Percentiles rank a stretch among this genome's conserved stretches.
Conservation (phyloP, 163 green algal genomes). For the Chlorella variabilis region DNA sequence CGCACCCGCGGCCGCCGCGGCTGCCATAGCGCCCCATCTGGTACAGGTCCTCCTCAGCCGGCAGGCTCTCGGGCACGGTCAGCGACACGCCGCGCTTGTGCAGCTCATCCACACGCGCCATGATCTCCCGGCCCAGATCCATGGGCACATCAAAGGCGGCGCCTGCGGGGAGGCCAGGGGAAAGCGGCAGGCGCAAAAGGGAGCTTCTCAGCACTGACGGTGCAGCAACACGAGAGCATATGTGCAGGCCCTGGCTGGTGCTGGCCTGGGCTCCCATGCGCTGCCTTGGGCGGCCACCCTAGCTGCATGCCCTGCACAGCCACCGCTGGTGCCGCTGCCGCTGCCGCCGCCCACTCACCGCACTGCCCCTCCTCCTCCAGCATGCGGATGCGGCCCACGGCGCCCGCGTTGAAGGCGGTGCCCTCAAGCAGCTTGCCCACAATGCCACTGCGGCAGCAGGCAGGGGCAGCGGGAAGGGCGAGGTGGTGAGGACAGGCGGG, state of each 20-base stretch:
- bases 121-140: slow-evolving; percentile 43
- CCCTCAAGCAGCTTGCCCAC: slow-evolving; percentile 58
- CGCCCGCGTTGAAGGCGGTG: slow-evolving; percentile 26
- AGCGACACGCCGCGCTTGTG: slow-evolving; percentile 60
- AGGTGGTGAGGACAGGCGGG: not conserved
- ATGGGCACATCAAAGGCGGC: slow-evolving; percentile 79
- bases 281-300: too few species aligned
- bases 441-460: slow-evolving; percentile 65
- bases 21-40: slow-evolving; percentile 7
- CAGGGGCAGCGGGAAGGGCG: too few species aligned
- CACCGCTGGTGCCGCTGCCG: too few species aligned
- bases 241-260: too few species aligned
- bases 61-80: slow-evolving; percentile 61
- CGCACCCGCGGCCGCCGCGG: slow-evolving; percentile 18
- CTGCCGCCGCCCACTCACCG: slow-evolving; percentile 25
- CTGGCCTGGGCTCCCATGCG: too few species aligned
- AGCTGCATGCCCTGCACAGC: not conserved
- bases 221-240: too few species aligned
- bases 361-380: slow-evolving; percentile 39
- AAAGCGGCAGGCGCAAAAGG: too few species aligned
- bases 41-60: slow-evolving; percentile 61
- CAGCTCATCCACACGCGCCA: slow-evolving; percentile 53
- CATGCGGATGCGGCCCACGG: slow-evolving; percentile 69
- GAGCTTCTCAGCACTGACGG: too few species aligned
- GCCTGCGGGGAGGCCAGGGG: slow-evolving; percentile 34